Percentiles rank a stretch among this genome's conserved stretches.
phyloP scores from a whole-genome alignment of 495 filamentous ascomycete genomes.

The Trichoderma reesei region DNA sequence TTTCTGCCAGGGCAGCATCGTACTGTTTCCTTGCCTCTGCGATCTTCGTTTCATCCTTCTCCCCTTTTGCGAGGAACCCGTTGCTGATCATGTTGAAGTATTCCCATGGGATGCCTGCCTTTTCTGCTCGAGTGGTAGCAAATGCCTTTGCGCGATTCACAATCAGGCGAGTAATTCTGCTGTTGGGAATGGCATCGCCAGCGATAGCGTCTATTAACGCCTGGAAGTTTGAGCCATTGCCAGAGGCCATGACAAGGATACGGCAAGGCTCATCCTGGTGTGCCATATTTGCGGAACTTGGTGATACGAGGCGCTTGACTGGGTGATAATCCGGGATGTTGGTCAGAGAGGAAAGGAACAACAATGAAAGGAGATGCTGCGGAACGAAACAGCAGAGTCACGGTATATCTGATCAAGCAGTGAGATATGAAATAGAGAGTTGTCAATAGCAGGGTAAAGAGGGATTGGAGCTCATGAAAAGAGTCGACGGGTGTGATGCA shows the following conservation, averaged over 20 bases:
- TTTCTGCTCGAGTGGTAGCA: conserved; percentile 61
- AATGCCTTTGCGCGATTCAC: conserved; percentile 75
- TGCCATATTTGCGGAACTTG: background rate
- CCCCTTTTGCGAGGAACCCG: conserved; percentile 44
- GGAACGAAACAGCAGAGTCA: too few species aligned
- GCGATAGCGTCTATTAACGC: conserved; percentile 71
- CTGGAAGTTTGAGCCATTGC: conserved; percentile 80
- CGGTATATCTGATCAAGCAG: too few species aligned
- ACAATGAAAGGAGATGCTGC: too few species aligned
- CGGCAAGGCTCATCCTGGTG: conserved; percentile 17
- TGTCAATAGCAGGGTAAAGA: too few species aligned
- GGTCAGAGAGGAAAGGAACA: too few species aligned
- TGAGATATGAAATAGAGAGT: too few species aligned
- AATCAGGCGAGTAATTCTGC: conserved; percentile 64
- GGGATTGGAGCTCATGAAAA: too few species aligned
- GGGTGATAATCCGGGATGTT: too few species aligned
- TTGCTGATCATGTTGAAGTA: conserved; percentile 77
- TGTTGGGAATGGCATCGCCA: conserved; percentile 43
- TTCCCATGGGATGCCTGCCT: conserved; percentile 55
- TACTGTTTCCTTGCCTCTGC: conserved; percentile 57
- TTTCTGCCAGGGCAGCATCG: conserved; percentile 66
- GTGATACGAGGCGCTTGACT: background rate
- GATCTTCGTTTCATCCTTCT: conserved; percentile 42
- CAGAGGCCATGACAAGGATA: conserved; percentile 45
- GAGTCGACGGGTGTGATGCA: too few species aligned